phyloP scores from a whole-genome alignment of 768 basidiomycete genomes.

The Tremella yokohamensis region DNA sequence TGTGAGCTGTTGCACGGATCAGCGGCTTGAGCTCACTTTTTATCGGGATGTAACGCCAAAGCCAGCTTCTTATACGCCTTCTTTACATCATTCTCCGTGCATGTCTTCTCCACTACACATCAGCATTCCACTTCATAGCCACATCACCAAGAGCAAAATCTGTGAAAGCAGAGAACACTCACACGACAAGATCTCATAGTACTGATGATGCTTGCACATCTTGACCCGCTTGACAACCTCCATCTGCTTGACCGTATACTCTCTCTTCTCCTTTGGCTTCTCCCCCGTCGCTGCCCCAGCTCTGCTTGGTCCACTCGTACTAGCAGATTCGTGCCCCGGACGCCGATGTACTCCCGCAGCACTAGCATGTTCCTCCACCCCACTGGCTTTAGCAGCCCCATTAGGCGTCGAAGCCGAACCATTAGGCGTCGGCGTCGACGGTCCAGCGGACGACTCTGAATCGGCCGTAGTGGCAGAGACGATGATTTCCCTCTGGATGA shows the following conservation, averaged over 20 bases:
- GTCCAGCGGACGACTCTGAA: constrained; percentile 52
- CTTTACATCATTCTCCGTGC: constrained; percentile 47
- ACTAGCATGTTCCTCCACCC: constrained; percentile 53
- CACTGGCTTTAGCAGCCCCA: constrained; percentile 52
- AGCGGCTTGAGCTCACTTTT: constrained; percentile 36
- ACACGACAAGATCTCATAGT: constrained; percentile 80
- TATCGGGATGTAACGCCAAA: constrained; percentile 58
- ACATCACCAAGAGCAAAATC: neutral
- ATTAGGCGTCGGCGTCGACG: constrained; percentile 5
- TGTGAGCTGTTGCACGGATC: constrained; percentile 1
- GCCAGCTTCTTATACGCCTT: constrained; percentile 86
- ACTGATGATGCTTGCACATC: constrained; percentile 79
- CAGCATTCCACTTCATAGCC: constrained; percentile 4
- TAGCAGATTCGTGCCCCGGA: constrained; percentile 36
- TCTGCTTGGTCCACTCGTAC: neutral
- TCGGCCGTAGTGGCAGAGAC: constrained; percentile 40
- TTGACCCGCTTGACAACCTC: constrained; percentile 80
- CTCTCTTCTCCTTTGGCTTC: constrained; percentile 60
- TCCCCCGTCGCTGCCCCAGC: constrained; percentile 2
- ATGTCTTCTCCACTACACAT: constrained; percentile 45
- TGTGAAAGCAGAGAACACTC: constrained; percentile 17
- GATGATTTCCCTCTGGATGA: constrained; percentile 61
- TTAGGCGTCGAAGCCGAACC: constrained; percentile 53
- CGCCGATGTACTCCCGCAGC: constrained; percentile 54
- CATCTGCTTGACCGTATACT: constrained; percentile 79